Conservation (phyloP, 345 rosid genomes). For the Kandelia obovata region DNA sequence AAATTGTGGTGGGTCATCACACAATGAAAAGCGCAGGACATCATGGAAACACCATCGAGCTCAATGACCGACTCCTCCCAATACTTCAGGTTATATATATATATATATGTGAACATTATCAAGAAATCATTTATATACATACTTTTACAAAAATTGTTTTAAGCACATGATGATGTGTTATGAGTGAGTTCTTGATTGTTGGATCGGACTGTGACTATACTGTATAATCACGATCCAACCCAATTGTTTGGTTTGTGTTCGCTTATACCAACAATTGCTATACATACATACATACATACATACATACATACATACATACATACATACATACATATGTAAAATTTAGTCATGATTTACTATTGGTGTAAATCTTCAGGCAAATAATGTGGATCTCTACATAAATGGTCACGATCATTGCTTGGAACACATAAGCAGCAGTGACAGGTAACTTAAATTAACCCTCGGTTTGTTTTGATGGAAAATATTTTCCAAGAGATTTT, state of each 20-base stretch:
- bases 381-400: constrained; percentile 60
- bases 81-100: constrained; percentile 47
- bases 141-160: too few species aligned
- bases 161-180: neutral
- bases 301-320: too few species aligned
- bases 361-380: constrained; percentile 32
- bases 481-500: neutral
- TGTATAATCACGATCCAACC: neutral
- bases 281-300: too few species aligned
- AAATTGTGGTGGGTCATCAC: constrained; percentile 79
- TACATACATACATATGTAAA: too few species aligned
- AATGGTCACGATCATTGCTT: constrained; percentile 91
- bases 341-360: too few species aligned
- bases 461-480: too few species aligned
- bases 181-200: neutral
- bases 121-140: too few species aligned
- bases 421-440: constrained; percentile 58
- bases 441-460: constrained; percentile 32
- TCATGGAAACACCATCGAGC: constrained; percentile 61
- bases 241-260: neutral
- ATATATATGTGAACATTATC: too few species aligned
- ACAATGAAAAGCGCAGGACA: constrained; percentile 65
- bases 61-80: constrained; percentile 47
- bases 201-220: too few species aligned
- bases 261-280: too few species aligned